A percentile compares a stretch with the other conserved stretches of the same genome.
Evolutionary conservation across 2,329 filamentous ascomycete genomes (phyloP).

Genomic region (Neofusicoccum cordaticola): DNA sequence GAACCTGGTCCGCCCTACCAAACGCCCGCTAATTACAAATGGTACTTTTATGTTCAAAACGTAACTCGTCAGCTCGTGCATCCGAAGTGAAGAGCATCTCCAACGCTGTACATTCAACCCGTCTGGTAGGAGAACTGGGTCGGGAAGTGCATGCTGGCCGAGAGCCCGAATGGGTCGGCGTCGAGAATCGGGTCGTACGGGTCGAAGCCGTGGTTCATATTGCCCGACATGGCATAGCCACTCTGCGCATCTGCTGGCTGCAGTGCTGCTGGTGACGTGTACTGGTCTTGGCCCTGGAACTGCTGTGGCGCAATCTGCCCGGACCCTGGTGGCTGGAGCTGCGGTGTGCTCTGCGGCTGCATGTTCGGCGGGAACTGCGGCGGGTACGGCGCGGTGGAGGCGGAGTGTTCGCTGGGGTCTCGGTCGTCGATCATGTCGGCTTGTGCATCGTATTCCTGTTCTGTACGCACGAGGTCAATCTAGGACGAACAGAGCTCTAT

Average conservation of each 20-base stretch:
- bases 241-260: slow-evolving; percentile 31
- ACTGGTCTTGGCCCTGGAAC: slow-evolving; percentile 24
- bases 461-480: slow-evolving; percentile 68
- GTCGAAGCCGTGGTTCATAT: slow-evolving; percentile 57
- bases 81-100: slow-evolving; percentile 17
- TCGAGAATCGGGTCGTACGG: slow-evolving; percentile 84
- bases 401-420: slow-evolving; percentile 63
- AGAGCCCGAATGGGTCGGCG: slow-evolving; percentile 89
- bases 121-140: slow-evolving; percentile 70
- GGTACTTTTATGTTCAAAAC: slow-evolving; percentile 5
- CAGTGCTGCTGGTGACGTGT: slow-evolving; percentile 32
- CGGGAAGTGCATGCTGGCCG: slow-evolving; percentile 92
- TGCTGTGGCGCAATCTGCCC: slow-evolving; percentile 28
- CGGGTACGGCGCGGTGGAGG: slow-evolving; percentile 66
- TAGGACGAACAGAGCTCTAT: slow-evolving; percentile 66
- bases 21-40: slow-evolving; percentile 15
- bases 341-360: slow-evolving; percentile 34
- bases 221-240: slow-evolving; percentile 38
- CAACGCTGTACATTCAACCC: slow-evolving; percentile 28
- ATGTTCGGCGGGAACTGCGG: slow-evolving; percentile 51
- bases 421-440: slow-evolving; percentile 84
- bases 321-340: slow-evolving; percentile 30
- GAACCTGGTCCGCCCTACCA: background rate
- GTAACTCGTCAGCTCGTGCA: slow-evolving; percentile 10
- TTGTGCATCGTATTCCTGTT: slow-evolving; percentile 95